A percentile compares a stretch with the other conserved stretches of the same genome.
Conservation (phyloP, 2,329 filamentous ascomycete genomes). For the Sporothrix pseudoabietina region DNA sequence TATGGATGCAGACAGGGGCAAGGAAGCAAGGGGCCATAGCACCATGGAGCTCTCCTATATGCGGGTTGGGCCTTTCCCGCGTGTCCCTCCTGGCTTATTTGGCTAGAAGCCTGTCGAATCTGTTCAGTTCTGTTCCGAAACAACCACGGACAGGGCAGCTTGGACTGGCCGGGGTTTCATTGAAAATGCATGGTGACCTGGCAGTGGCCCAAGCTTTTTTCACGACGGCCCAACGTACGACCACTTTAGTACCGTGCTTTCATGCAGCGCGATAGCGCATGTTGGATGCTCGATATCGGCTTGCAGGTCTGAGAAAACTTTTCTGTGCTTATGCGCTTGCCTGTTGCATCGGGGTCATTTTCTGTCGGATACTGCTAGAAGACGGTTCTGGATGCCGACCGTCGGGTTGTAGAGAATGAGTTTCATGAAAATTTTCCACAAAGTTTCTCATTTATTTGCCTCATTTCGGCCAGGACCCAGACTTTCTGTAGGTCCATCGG, state of each 20-base stretch:
- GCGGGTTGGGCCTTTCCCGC: constrained; percentile 14
- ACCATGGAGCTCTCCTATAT: not conserved
- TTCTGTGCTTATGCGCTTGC: not conserved
- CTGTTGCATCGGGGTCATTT: not conserved
- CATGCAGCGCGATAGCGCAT: constrained; percentile 23
- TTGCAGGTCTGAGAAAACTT: not conserved
- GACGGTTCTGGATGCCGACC: not conserved
- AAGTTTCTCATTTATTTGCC: constrained; percentile 3
- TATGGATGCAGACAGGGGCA: not conserved
- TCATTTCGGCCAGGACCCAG: not conserved
- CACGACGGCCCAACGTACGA: constrained; percentile 19
- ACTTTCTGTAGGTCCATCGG: not conserved
- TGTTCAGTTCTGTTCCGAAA: not conserved
- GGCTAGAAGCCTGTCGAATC: constrained; percentile 17
- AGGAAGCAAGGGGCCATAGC: not conserved
- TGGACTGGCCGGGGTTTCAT: constrained; percentile 10
- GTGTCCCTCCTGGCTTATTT: not conserved
- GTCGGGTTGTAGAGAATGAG: not conserved
- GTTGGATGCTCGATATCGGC: constrained; percentile 21
- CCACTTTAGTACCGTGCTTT: not conserved
- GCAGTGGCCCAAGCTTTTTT: constrained; percentile 29
- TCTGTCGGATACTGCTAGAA: not conserved
- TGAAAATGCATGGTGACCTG: constrained; percentile 24
- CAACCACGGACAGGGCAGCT: not conserved
- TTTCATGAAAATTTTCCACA: constrained; percentile 3